Evolutionary conservation across 495 filamentous ascomycete species (phyloP).

Genomic region (Viridothelium virens): DNA sequence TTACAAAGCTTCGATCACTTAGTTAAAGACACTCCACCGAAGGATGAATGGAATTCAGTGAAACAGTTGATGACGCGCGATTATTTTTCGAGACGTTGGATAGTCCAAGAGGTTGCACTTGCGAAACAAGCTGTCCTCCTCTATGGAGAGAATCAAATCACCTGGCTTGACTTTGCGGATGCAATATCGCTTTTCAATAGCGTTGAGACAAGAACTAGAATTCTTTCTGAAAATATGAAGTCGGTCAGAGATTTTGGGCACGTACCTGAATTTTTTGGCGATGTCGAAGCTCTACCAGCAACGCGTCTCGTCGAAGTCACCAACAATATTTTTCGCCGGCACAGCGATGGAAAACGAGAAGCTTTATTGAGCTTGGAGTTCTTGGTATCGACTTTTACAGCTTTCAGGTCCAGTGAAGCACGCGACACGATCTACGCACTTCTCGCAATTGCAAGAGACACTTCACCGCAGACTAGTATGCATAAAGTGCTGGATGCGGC

Average conservation of each 20-base stretch:
- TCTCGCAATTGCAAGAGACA: slow-evolving; percentile 22
- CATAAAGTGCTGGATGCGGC: not conserved
- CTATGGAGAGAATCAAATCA: slow-evolving; percentile 18
- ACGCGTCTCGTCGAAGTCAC: slow-evolving; percentile 15
- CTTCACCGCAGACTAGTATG: not conserved
- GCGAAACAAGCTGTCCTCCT: slow-evolving; percentile 14
- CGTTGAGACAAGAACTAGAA: slow-evolving; percentile 19
- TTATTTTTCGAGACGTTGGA: slow-evolving; percentile 23
- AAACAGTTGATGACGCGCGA: slow-evolving; percentile 19
- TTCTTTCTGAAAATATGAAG: slow-evolving; percentile 24
- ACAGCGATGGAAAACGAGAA: not conserved
- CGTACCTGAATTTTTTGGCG: slow-evolving; percentile 18
- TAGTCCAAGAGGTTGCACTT: slow-evolving; percentile 24
- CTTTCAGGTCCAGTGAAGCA: slow-evolving; percentile 16
- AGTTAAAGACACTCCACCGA: slow-evolving; percentile 11
- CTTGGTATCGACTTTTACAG: slow-evolving; percentile 18
- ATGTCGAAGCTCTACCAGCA: slow-evolving; percentile 19
- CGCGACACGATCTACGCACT: slow-evolving; percentile 23
- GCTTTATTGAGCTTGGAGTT: slow-evolving; percentile 15
- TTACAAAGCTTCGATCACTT: slow-evolving; percentile 32
- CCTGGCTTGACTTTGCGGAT: slow-evolving; percentile 20
- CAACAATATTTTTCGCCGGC: slow-evolving; percentile 16
- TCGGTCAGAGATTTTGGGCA: slow-evolving; percentile 18
- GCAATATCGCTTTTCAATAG: slow-evolving; percentile 19
- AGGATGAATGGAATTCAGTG: slow-evolving; percentile 18